These are phyloP conservation scores for Aspergillus felis DNA, from an alignment of 2,329 filamentous ascomycete species.

Conservation along the genomic window DNA sequence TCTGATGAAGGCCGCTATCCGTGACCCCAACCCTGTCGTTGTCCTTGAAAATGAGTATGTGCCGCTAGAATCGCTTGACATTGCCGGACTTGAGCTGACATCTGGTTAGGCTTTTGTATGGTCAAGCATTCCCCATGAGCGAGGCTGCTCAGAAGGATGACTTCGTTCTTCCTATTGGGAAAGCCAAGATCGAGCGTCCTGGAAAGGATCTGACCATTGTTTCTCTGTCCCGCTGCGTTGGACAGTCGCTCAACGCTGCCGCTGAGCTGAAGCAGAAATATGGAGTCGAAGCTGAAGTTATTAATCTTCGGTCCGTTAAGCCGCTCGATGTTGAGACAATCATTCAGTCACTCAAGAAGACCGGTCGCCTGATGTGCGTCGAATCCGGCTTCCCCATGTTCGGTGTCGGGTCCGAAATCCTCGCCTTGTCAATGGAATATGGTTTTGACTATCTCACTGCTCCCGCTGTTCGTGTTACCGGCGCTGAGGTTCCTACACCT, in stretches of 20 bases:
- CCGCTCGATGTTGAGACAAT: constrained; percentile 94
- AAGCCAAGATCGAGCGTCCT: constrained; percentile 96
- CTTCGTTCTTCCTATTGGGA: constrained; percentile 95
- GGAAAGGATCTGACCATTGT: constrained; percentile 97
- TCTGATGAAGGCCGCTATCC: constrained; percentile 93
- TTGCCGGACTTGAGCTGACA: constrained; percentile 21
- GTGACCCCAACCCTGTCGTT: constrained; percentile 95
- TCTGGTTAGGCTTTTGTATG: constrained; percentile 69
- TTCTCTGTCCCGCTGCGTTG: constrained; percentile 89
- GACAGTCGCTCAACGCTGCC: constrained; percentile 82
- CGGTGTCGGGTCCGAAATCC: constrained; percentile 86
- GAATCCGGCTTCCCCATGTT: constrained; percentile 97
- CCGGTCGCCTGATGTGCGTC: constrained; percentile 81
- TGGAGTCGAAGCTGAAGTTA: constrained; percentile 90
- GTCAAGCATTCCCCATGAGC: constrained; percentile 93
- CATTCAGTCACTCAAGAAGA: constrained; percentile 98
- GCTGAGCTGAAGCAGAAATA: constrained; percentile 94
- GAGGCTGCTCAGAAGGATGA: constrained; percentile 93
- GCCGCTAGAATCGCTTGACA: background rate
- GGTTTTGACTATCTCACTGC: constrained; percentile 96
- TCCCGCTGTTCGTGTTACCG: constrained; percentile 88
- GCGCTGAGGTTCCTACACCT: constrained; percentile 94
- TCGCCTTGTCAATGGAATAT: constrained; percentile 95
- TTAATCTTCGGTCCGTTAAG: constrained; percentile 98
- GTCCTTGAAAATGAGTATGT: constrained; percentile 76